A percentile compares a stretch with the other conserved stretches of the same genome.
Conservation (phyloP, 2,329 filamentous ascomycete species). For the Fusarium subglutinans region DNA sequence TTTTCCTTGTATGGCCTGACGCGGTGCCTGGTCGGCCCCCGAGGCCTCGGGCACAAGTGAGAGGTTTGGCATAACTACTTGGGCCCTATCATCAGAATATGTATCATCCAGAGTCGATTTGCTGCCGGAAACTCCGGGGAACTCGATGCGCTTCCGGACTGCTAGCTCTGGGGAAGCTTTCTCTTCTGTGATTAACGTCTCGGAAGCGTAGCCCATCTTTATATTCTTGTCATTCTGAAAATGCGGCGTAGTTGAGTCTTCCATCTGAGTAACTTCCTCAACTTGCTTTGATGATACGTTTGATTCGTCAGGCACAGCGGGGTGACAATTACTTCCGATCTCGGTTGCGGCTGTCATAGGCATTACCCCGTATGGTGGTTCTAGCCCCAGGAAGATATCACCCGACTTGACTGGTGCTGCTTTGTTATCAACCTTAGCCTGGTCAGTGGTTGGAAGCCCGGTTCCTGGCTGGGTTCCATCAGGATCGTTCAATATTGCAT, state of each 20-base stretch:
- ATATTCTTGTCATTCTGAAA: constrained; percentile 33
- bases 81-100: background rate
- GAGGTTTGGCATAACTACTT: background rate
- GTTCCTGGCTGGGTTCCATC: background rate
- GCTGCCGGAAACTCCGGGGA: background rate
- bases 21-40: background rate
- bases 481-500: background rate
- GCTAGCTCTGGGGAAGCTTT: background rate
- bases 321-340: background rate
- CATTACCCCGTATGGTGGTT: background rate
- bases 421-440: background rate
- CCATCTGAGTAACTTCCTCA: constrained; percentile 7
- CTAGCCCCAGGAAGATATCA: background rate
- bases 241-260: constrained; percentile 8
- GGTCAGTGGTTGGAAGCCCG: background rate
- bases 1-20: background rate
- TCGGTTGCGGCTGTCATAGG: background rate
- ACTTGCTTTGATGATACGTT: background rate
- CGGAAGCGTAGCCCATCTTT: constrained; percentile 30
- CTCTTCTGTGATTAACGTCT: background rate
- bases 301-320: background rate
- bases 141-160: background rate
- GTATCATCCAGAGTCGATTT: background rate
- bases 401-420: background rate
- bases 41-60: background rate